Percentiles rank a stretch among this genome's conserved stretches.
These are phyloP conservation scores for Ceratobasidium sp. DNA, from an alignment of 1,284 basidiomycete genomes.

Conservation along the genomic window DNA sequence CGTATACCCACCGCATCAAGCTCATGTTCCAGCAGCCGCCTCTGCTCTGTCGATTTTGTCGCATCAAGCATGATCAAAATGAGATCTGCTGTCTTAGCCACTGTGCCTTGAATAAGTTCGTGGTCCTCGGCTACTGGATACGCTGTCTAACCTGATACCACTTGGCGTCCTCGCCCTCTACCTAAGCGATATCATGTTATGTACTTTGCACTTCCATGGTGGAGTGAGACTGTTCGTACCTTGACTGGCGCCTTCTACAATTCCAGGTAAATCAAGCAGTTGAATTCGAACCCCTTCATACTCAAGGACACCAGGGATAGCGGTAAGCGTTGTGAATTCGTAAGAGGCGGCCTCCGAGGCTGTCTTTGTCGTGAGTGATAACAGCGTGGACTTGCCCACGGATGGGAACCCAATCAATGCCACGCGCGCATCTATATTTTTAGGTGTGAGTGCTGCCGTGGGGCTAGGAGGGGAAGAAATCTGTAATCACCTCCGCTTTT, in stretches of 20 bases:
- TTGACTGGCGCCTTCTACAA: slow-evolving; percentile 96
- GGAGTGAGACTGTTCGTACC: slow-evolving; percentile 57
- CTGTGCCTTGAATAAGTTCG: slow-evolving; percentile 55
- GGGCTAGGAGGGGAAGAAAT: neutral
- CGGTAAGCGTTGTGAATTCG: slow-evolving; percentile 95
- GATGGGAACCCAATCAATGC: slow-evolving; percentile 96
- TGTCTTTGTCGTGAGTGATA: slow-evolving; percentile 94
- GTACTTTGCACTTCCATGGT: neutral
- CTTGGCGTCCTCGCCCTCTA: slow-evolving; percentile 94
- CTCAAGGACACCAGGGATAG: slow-evolving; percentile 87
- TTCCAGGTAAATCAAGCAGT: slow-evolving; percentile 93
- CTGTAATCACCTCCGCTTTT: slow-evolving; percentile 77
- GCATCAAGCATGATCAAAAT: slow-evolving; percentile 97
- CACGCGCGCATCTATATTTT: slow-evolving; percentile 80
- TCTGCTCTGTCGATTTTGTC: slow-evolving; percentile 95
- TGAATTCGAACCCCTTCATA: slow-evolving; percentile 94
- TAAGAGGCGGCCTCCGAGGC: slow-evolving; percentile 91
- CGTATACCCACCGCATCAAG: slow-evolving; percentile 97
- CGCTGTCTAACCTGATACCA: slow-evolving; percentile 79
- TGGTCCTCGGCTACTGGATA: slow-evolving; percentile 31
- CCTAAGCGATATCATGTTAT: slow-evolving; percentile 60
- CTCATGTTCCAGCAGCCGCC: slow-evolving; percentile 88
- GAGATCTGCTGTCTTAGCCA: slow-evolving; percentile 96
- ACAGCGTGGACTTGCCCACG: slow-evolving; percentile 92
- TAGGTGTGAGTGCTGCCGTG: neutral